A percentile compares a stretch with the other conserved stretches of the same genome.
phyloP scores from a whole-genome alignment of 441 rosid species.

The Hura crepitans region DNA sequence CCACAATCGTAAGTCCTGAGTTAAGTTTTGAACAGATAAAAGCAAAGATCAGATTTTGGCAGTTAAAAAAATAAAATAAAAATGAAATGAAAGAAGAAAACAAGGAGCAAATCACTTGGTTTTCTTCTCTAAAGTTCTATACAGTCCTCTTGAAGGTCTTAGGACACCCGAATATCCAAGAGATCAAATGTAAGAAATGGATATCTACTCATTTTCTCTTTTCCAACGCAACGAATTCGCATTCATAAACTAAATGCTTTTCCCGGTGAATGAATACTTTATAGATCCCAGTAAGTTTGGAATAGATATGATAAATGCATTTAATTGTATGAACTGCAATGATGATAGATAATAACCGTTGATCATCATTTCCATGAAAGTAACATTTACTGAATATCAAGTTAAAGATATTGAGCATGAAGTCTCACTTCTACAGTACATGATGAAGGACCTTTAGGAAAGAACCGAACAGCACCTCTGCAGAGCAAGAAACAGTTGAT shows the following conservation, averaged over 20 bases:
- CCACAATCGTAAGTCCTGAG: slow-evolving; percentile 8
- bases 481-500: slow-evolving; percentile 24
- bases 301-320: background rate
- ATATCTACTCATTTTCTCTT: too few relatives aligned
- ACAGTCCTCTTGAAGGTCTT: background rate
- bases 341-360: background rate
- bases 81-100: background rate
- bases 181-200: too few relatives aligned
- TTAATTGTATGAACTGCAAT: background rate
- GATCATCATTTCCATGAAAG: background rate
- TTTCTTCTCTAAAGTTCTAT: background rate
- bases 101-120: background rate
- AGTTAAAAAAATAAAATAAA: background rate
- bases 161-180: too few relatives aligned
- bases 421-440: slow-evolving; percentile 72
- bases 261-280: too few relatives aligned
- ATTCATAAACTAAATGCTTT: too few relatives aligned
- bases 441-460: slow-evolving; percentile 68
- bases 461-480: slow-evolving; percentile 93
- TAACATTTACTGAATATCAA: slow-evolving; percentile 13
- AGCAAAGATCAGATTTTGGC: background rate
- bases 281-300: slow-evolving; percentile 5
- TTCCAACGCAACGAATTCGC: too few relatives aligned
- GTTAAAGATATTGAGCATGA: slow-evolving; percentile 11
- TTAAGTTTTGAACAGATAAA: slow-evolving; percentile 1